These are phyloP conservation scores for Neurospora sp. DNA, from an alignment of 495 filamentous ascomycete genomes.

Conservation along the genomic window DNA sequence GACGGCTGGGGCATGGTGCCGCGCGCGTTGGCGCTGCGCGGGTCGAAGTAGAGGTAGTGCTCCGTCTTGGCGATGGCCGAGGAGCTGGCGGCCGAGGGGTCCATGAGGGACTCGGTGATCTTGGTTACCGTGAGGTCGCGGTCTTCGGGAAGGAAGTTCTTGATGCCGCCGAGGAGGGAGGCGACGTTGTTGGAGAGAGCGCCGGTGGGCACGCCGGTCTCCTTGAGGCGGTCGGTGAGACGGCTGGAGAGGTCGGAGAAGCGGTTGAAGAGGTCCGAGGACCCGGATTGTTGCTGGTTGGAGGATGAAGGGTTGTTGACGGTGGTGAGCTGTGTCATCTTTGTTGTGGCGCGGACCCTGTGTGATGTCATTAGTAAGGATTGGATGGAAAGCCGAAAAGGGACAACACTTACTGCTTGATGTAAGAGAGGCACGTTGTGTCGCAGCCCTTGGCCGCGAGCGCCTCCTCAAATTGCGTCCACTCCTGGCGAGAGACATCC, in stretches of 20 bases:
- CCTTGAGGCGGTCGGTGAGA: conserved; percentile 87
- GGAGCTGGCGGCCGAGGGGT: conserved; percentile 77
- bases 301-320: conserved; percentile 50
- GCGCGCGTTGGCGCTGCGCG: conserved; percentile 80
- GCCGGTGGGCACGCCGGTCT: conserved; percentile 55
- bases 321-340: conserved; percentile 98
- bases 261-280: conserved; percentile 74
- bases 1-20: conserved; percentile 80
- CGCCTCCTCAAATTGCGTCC: conserved; percentile 81
- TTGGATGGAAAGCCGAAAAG: neutral
- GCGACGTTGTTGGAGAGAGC: conserved; percentile 74
- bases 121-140: conserved; percentile 94
- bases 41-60: conserved; percentile 97
- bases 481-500: conserved; percentile 70
- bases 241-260: conserved; percentile 83
- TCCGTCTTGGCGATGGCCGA: conserved; percentile 95
- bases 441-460: conserved; percentile 64
- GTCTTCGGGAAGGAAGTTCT: conserved; percentile 94
- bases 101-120: conserved; percentile 98
- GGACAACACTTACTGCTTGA: conserved; percentile 56
- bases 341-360: conserved; percentile 88
- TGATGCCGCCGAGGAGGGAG: conserved; percentile 92
- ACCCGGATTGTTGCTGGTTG: conserved; percentile 43
- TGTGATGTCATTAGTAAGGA: conserved; percentile 19
- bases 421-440: conserved; percentile 68